phyloP scores from a whole-genome alignment of 176 grass and related monocot genomes.

The Tuctoria greenei region DNA sequence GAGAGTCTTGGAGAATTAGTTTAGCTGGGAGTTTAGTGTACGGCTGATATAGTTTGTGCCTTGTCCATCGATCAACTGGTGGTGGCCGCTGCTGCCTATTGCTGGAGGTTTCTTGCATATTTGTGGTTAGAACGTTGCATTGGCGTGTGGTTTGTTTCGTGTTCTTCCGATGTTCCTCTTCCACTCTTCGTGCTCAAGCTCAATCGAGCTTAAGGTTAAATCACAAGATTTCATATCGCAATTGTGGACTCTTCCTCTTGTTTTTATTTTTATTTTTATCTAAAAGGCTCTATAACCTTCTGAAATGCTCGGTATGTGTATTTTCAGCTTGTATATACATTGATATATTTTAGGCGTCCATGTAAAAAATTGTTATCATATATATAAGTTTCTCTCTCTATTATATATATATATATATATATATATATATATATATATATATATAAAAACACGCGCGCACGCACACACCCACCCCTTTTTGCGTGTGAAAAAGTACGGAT shows the following conservation, averaged over 20 bases:
- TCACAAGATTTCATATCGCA: not conserved
- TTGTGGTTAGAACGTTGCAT: not conserved
- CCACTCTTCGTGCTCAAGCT: not conserved
- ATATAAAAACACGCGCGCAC: no score
- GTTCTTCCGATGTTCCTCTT: not conserved
- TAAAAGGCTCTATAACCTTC: not conserved
- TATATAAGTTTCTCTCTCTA: no score
- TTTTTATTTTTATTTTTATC: no score
- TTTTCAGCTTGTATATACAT: not conserved
- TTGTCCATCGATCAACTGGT: slow-evolving; percentile 14
- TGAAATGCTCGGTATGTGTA: not conserved
- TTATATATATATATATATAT: no score
- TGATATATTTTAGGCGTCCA: not conserved
- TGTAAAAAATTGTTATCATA: no score
- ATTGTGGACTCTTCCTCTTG: not conserved
- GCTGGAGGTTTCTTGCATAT: slow-evolving; percentile 25
- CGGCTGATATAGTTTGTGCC: not conserved
- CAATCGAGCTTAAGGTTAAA: not conserved
- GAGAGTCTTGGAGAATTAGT: not conserved
- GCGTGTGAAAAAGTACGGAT: no score
- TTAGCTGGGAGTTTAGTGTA: slow-evolving; percentile 14
- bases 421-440: no score
- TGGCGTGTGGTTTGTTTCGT: not conserved
- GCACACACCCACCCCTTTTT: no score
- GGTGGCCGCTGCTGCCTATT: slow-evolving; percentile 14